Evolutionary conservation across 148 eudicot species (phyloP), one percentile per base, ranked within the genome.

Genomic region (Rhododendron ferrugineum): DNA sequence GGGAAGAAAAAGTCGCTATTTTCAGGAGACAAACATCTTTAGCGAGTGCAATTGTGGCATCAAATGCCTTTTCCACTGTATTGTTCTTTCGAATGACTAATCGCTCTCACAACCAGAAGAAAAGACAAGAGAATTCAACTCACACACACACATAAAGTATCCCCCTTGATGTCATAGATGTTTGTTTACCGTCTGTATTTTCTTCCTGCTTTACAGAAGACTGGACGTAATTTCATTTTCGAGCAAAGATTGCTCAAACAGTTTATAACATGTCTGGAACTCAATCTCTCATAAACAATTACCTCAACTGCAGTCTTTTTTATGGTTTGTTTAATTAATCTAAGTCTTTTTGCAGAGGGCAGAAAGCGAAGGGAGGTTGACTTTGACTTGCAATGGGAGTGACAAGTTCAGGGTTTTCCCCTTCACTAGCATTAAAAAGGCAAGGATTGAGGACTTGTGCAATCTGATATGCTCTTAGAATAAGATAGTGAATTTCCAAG

Each of bases 341-440:
- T 18, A n/a, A 42, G 30, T 58, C 4, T 16, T 54, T 44, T 44
- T 88, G 83, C 95, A 95, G 96, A 87, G 80, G 54, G 88, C 85
- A 75, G 86, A 85, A 74, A 92, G 88, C 49, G 85, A 89, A 20
- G 94, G 91, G 79, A 87, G 88, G 84, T 79, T 91, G 80, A 88
- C 92, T 3, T 46, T 95, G 87, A 92, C 91, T 64, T 95, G 98
- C 85, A 74, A 84, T 82, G 87, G 22, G 11, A 92, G 74, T 54
- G 98, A 94, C 89, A 93, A 89, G 66, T 94, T 89, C 91, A 92
- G 86, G 84, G 86, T 87, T 40, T 85, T 93, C 60, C 93, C 93
- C 49, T 93, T 84, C 83, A 86, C 89, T 23, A 82, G 78, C 89
- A 81, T 93, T 70, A 88, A 94, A 82, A 85, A 84, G 40, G 88